Evolutionary conservation across 75 land plant species (phyloP).

Genomic region (Chamaecyparis obtusa): DNA sequence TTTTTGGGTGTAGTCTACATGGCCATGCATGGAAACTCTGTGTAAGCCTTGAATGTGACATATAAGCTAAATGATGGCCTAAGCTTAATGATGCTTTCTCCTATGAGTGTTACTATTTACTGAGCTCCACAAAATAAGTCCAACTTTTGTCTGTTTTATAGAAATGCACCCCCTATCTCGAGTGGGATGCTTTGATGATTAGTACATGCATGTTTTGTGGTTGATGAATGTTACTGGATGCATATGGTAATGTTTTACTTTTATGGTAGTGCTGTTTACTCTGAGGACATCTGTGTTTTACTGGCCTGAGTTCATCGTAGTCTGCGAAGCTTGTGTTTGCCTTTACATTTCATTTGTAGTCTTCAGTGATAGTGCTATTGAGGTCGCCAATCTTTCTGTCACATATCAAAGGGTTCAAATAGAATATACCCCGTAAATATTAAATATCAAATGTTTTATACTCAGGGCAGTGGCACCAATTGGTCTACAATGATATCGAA

Average conservation of each 20-base stretch:
- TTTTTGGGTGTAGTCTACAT: too few relatives aligned
- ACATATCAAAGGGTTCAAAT: not conserved
- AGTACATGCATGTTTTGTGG: not conserved
- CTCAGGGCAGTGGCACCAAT: not conserved
- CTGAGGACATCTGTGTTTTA: not conserved
- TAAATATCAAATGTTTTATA: not conserved
- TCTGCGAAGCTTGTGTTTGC: not conserved
- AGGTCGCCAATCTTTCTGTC: not conserved
- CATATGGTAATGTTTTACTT: not conserved
- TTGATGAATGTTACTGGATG: not conserved
- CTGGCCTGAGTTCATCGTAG: not conserved
- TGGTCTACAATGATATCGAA: not conserved
- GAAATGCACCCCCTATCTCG: not conserved
- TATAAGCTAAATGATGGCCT: too few relatives aligned
- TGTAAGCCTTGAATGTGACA: too few relatives aligned
- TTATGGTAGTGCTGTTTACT: not conserved
- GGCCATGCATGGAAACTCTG: too few relatives aligned
- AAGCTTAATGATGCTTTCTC: not conserved
- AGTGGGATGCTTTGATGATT: not conserved
- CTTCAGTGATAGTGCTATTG: not conserved
- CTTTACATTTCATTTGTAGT: not conserved
- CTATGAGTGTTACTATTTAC: not conserved
- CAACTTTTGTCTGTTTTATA: not conserved
- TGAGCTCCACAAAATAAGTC: not conserved
- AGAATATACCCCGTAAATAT: not conserved